Evolutionary conservation across 768 basidiomycete species (phyloP).

Genomic region (Collybia nuda): DNA sequence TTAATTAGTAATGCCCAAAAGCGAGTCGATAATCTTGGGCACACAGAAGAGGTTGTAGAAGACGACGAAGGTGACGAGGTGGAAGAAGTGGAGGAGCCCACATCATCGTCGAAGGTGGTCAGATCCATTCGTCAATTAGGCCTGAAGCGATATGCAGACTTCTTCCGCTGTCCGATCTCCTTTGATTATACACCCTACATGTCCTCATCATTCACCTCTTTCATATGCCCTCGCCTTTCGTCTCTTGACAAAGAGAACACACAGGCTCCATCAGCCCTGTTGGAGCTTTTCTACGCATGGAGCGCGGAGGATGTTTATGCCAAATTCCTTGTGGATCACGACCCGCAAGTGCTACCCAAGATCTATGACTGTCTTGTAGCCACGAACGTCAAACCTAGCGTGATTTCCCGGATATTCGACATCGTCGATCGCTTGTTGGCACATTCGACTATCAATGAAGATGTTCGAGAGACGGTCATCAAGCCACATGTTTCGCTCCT

Average conservation of each 20-base stretch:
- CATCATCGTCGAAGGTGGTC: conserved; percentile 37
- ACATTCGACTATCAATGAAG: conserved; percentile 49
- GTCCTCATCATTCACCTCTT: conserved; percentile 57
- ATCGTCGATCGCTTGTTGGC: conserved; percentile 72
- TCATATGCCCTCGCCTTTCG: conserved; percentile 83
- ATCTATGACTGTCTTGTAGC: conserved; percentile 82
- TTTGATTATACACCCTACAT: conserved; percentile 82
- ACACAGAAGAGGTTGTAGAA: conserved; percentile 27
- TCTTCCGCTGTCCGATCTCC: conserved; percentile 70
- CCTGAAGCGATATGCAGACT: conserved; percentile 83
- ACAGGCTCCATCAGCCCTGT: conserved; percentile 84
- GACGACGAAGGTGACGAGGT: conserved; percentile 36
- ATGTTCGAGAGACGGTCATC: conserved; percentile 52
- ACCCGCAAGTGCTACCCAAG: conserved; percentile 67
- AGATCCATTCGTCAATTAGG: conserved; percentile 81
- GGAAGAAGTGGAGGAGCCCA: conserved; percentile 23
- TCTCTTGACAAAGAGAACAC: conserved; percentile 82
- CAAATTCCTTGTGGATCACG: conserved; percentile 68
- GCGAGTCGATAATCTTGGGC: conserved; percentile 35
- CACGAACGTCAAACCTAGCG: conserved; percentile 82
- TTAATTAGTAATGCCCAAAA: conserved; percentile 66
- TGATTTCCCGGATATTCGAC: conserved; percentile 81
- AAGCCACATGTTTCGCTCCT: conserved; percentile 72
- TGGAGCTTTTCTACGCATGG: conserved; percentile 86
- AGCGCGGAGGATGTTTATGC: conserved; percentile 55